Evolutionary conservation across 768 basidiomycete species (phyloP), one percentile per base, ranked within the genome.

Genomic region (Galerina sulciceps): DNA sequence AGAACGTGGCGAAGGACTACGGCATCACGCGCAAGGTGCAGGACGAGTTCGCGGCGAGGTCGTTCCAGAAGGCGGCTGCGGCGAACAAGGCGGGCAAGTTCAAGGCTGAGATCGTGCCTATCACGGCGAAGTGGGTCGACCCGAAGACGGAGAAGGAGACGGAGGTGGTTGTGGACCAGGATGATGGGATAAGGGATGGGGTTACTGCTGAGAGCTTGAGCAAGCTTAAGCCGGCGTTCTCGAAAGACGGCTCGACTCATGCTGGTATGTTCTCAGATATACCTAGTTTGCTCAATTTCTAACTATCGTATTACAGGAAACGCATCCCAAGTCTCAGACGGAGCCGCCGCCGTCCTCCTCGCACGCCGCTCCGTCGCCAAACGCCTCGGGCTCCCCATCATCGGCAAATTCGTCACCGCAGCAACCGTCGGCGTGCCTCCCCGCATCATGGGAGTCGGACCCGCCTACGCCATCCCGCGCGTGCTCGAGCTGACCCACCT

Each of bases 391-490:
- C 83, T 96, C n/a, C 90, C 91, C 45, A 87, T 96, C 66, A 52
- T 93, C 52, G 95, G 91, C 73, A 96, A 96, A 76, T 96, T 85
- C 70, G 85, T 93, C 67, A 81, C 81, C 37, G 83, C 89, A 1
- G 75, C 79, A 42, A 83, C 80, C 34, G 85, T 90, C 10, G 94
- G 95, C 65, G 93, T 96, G 13, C 90, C 91, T 2, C 92, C 92
- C 43, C 84, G 85, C 61, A 86, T 94, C 71, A 95, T 94, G 93
- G 94, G 94, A 67, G 86, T 96, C 67, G 94, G 94, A 53, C 94
- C 94, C 2, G 91, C 91, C 36, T 90, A 83, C 72, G 95, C 94
- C 45, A 93, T 95, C 63, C 93, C 94, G 43, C 83, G 84, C 61
- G 81, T 80, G 2, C 85, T 95, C 56, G 79, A 83, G 65, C 82